Base-by-base conservation (phyloP, 176 grass and related monocot genomes). In the Triticum dicoccoides region DNA sequence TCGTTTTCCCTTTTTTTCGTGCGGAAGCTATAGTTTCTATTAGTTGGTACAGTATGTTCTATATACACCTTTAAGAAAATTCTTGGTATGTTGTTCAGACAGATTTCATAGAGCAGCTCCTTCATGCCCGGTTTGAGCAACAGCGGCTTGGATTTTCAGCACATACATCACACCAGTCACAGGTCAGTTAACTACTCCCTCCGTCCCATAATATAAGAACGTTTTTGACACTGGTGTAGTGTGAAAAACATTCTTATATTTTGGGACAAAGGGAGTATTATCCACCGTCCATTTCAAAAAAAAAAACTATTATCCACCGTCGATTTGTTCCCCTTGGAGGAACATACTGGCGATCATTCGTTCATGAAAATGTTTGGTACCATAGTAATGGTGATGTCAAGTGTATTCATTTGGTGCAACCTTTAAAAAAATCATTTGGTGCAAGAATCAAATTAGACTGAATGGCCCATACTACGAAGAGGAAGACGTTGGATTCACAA, bases 51-150 rank as follows among this genome's bases (percentile, higher is more conserved):
- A 38, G 39, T 41, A 41, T 41, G 39, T 41, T 39, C 37, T 41
- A 2, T 9, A 41, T 41, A 2, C 5, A 49, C 33, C n/a, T 74
- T 34, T 59, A 38, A 72, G 25, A 86, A 77, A 82, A 35, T 21
- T 69, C 54, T 64, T 80, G 27, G 42, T 71, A 6, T 65, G 8
- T 32, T 82, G 70, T 80, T 86, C 87, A 97, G 94, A 88, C 94
- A 5, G 88, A 92, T 92, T 97, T 92, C 87, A 92, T 97, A 80
- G 88, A 97, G 80, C 88, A 94, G 84, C 86, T 97, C 62, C 80
- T 97, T 83, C 92, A 90, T 86, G 89, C 82, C 59, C 92, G 87
- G 11, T 86, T 94, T 90, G 70, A 89, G 78, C 94, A 90, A 82
- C 86, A 90, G 79, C 89, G 92, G 67, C 82, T 87, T 78, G 41